Base-by-base conservation (phyloP, 306 rosid species). In the Trichosanthes truncata region DNA sequence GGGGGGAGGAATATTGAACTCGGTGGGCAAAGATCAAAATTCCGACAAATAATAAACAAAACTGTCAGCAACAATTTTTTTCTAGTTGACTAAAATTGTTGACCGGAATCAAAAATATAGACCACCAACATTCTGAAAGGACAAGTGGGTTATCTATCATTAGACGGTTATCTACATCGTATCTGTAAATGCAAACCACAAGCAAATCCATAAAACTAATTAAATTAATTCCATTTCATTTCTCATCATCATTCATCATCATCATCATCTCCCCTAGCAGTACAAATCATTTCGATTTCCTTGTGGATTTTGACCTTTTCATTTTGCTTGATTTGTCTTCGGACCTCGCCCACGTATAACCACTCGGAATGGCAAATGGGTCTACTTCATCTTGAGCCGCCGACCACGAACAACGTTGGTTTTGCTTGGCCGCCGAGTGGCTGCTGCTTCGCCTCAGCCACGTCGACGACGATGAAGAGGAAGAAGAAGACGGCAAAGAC, bases 311-410 rank as follows among this genome's bases (percentile, higher is more conserved):
- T 6, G 97, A 91, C 79, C 86, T 89, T 79, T 86, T 95, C 89
- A 90, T 45, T 82, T 89, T 95, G 60, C 80, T 40, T 65, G 90
- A 89, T 65, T 85, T 89, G 26, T 91, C 93, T 66, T 91, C 93
- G 1, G 78, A 83, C 60, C 86, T 89, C 7, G 87, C 85, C 98
- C 97, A 92, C 20, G 88, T 69, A 74, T 92, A 95, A 46, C 95
- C 93, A 12, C 81, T 84, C 8, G 98, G 98, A 83, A 95, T 95
- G 1, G 89, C 92, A 75, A 95, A 95, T 57, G 98, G 98, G 51
- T 95, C 98, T 6, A 83, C 61, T 43, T 91, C 66, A 25, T 79
- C 93, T 63, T 78, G 86, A 4, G 66, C 85, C 26, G 82, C 84
- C 15, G 48, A 29, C 11, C 79, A 56, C 48, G 81, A 62, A 29